These are phyloP conservation scores for Stevia rebaudiana DNA, from an alignment of 140 eudicot genomes.

Conservation along the genomic window DNA sequence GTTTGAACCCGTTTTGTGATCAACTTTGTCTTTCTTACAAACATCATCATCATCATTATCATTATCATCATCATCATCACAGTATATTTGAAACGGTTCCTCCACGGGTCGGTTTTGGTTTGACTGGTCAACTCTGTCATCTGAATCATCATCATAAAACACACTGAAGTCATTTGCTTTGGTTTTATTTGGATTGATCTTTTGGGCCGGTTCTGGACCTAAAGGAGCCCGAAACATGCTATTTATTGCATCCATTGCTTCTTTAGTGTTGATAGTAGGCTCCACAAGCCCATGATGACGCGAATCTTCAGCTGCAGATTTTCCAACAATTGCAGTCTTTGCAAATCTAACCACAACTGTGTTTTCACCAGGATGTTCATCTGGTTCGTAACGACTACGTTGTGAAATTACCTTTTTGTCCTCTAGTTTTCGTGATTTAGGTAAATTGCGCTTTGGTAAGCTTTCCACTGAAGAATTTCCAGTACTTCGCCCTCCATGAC, in stretches of 20 bases:
- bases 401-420: constrained; percentile 24
- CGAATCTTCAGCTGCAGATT: constrained; percentile 81
- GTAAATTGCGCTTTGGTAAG: constrained; percentile 16
- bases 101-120: constrained; percentile 26
- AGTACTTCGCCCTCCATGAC: constrained; percentile 34
- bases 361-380: constrained; percentile 50
- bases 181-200: constrained; percentile 32
- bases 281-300: constrained; percentile 95
- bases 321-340: constrained; percentile 68
- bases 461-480: constrained; percentile 16
- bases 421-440: constrained; percentile 9
- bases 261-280: constrained; percentile 87
- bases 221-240: constrained; percentile 90
- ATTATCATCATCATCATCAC: constrained; percentile 69
- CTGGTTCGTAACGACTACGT: constrained; percentile 21
- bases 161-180: constrained; percentile 50
- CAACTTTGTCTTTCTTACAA: constrained; percentile 20
- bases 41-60: constrained; percentile 32
- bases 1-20: constrained; percentile 26
- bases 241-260: constrained; percentile 86
- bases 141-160: constrained; percentile 48
- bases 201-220: constrained; percentile 49
- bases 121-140: constrained; percentile 26
- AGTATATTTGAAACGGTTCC: constrained; percentile 60
- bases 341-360: constrained; percentile 70